Evolutionary conservation across 306 rosid genomes (phyloP), one percentile per base, ranked within the genome.

Genomic region (Clitoria ternatea): DNA sequence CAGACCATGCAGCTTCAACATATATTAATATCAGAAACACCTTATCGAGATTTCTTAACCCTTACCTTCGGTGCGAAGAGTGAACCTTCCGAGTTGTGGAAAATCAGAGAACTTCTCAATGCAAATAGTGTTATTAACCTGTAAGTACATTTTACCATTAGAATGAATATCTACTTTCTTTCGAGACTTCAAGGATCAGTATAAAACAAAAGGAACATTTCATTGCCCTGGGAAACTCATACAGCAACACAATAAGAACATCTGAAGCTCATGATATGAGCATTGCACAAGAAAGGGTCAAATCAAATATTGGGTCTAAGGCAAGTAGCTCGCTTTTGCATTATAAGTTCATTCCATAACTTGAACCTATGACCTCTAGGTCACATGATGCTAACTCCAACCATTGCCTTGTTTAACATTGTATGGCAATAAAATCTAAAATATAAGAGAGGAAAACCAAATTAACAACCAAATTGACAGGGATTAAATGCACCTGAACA

Each of bases 41-140:
- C 19, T 26, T 27, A 14, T 36, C 27, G 72, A 70, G 17, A 40
- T n/a, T 32, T 35, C 44, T 77, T 14, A 40, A 57, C 10, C 44
- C 59, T 49, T 66, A 95, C 99, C 99, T 85, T 95, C 99, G 29
- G 92, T 91, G 20, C 99, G 99, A 75, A 95, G 97, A 40, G 99
- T 95, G 66, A 95, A 95, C 82, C 99, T 86, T 78, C 99, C 99
- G 13, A 95, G 96, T 72, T 95, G 99, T 2, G 96, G 90, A 73
- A 86, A 81, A 53, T 87, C 87, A 11, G 93, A 19, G 44, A 95
- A 95, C 77, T 83, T 89, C 84, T 95, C 99, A 12, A 91, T 2
- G 73, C 99, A 91, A 72, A 95, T 91, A 44, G 32, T 0, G 77
- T 72, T 95, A 62, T 15, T 82, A 71, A 89, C 99, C 99, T 95